Base-by-base conservation (phyloP, 306 rosid species). In the Alnus glutinosa region DNA sequence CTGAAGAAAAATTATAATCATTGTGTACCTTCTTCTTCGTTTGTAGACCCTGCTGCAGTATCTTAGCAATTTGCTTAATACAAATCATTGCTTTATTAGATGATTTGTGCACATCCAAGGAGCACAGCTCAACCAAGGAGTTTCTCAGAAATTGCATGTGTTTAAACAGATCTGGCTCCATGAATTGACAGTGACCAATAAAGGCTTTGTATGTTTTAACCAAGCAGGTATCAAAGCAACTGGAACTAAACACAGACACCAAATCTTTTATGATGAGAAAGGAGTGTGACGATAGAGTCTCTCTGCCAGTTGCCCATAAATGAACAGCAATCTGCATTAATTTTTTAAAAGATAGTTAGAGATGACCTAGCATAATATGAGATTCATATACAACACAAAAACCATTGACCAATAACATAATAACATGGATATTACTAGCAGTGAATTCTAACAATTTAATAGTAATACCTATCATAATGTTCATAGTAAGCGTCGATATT, bases 291-390 rank as follows among this genome's bases (percentile, higher is more conserved):
- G 97, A 87, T 64, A 95, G 70, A 74, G 85, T 81, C 34, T 84
- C 90, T 82, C 87, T 89, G 69, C 93, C 94, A 74, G 97, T 90
- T 71, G 93, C 97, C 98, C 99, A 95, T 67, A 95, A 80, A 82
- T 90, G 94, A 80, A 95, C 90, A 54, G 89, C 86, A 84, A 87
- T 83, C 99, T 95, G 91, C 88, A 89, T 73, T 76, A 73, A 80
- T 67, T 84, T 83, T 83, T 11, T 50, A 80, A 77, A 28, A 59
- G 75, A 72, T 68, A 55, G 73, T 74, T 62, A 82, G 84, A 54
- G 59, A 63, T 73, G 62, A 81, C 36, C 80, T 49, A 1, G 55
- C 76, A 58, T 47, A 36, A 55, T 15, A 50, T 8, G 52, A 77
- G 55, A 78, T 34, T 74, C 59, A 59, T 71, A 77, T 76, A 71